Conservation (phyloP, 768 basidiomycete species). For the Russula earlei region DNA sequence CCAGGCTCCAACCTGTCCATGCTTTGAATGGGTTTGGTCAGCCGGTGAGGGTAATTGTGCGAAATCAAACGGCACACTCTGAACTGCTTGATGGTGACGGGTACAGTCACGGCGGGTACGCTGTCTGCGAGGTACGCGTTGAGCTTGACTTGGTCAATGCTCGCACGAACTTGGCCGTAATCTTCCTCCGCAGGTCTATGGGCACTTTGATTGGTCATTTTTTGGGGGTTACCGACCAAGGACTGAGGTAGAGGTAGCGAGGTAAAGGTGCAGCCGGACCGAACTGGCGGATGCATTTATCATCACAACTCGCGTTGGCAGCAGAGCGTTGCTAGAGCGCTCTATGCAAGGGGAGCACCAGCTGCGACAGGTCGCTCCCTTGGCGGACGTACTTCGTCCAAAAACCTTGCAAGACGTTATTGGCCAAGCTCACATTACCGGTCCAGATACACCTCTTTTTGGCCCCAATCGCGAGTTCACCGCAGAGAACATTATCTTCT, state of each 20-base stretch:
- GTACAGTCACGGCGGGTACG: slow-evolving; percentile 46
- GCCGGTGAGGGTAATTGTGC: not conserved
- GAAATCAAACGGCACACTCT: slow-evolving; percentile 42
- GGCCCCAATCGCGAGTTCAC: slow-evolving; percentile 41
- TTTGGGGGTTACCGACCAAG: no score
- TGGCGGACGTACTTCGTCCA: slow-evolving; percentile 70
- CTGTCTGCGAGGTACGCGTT: slow-evolving; percentile 54
- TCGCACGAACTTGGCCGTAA: slow-evolving; percentile 63
- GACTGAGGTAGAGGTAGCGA: no score
- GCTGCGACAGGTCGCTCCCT: slow-evolving; percentile 32
- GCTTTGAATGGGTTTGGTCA: slow-evolving; percentile 35
- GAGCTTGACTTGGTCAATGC: slow-evolving; percentile 53
- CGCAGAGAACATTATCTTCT: slow-evolving; percentile 55
- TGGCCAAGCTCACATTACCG: slow-evolving; percentile 60
- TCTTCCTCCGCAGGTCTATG: slow-evolving; percentile 57
- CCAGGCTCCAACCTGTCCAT: slow-evolving; percentile 69
- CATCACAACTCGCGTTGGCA: no score
- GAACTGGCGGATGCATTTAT: no score
- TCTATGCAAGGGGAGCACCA: not conserved
- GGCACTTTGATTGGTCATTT: slow-evolving; percentile 21
- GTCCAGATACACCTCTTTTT: slow-evolving; percentile 46
- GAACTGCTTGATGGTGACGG: slow-evolving; percentile 85
- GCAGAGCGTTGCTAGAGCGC: no score
- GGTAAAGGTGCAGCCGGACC: no score
- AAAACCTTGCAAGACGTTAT: slow-evolving; percentile 53